Evolutionary conservation across 176 grass and related monocot species (phyloP), one percentile per base, ranked within the genome.

Genomic region (Coix lacrymajobi): DNA sequence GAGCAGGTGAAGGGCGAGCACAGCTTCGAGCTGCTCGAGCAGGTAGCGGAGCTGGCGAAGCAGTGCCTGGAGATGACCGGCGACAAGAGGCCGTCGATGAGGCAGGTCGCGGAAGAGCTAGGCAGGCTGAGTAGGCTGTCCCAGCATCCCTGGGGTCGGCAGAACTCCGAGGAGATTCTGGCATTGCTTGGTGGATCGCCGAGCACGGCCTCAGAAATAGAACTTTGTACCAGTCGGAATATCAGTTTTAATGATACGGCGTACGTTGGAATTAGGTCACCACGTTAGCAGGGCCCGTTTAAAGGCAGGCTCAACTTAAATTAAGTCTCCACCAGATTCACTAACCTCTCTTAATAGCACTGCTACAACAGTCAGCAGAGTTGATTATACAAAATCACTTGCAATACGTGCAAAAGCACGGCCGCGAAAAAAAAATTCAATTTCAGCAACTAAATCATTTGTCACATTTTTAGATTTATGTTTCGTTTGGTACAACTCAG

Each of bases 81-180:
- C 20, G 85, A 85, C 31, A 78, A 32, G 66, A 82, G 91, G 30
- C 91, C 88, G 11, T 71, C 81, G 0, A 90, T 93, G 91, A 76
- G 81, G 8, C 72, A 90, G 49, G 77, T 90, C 19, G 88, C 91
- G 11, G 91, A 90, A 15, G 64, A 71, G 62, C 81, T 93, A 7
- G 64, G 34, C 29, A 81, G 44, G 36, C 32, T 93, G 24, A 85
- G 88, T 52, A 87, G 81, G 64, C 2, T 84, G 3, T 28, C 85
- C 8, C 74, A 76, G 29, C 77, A 82, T 51, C 87, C 91, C 0
- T 90, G 54, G 76, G 72, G 14, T 0, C 49, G 30, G 1, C 72
- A 58, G 36, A 62, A 17, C 14, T 40, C 36, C 0, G 81, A 93
- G 57, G 91, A 90, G 48, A 64, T 71, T 6, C 7, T 87, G 44